A percentile compares a stretch with the other conserved stretches of the same genome.
These are phyloP conservation scores for Skeletonema marinoi DNA, from an alignment of 108 stramenopile species.

Conservation along the genomic window DNA sequence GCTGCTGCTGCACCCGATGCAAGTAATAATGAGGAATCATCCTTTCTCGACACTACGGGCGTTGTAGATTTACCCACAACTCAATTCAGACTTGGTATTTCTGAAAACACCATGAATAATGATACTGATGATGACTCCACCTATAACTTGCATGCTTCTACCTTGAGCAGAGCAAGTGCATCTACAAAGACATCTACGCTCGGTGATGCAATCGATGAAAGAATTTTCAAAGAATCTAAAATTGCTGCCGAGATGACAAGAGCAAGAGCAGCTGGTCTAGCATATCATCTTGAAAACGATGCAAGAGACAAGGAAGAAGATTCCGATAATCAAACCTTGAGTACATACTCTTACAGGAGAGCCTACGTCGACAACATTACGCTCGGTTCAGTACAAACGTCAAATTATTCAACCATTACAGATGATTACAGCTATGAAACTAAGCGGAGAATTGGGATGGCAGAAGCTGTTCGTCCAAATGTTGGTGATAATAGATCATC, in stretches of 20 bases:
- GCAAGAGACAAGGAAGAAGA: neutral
- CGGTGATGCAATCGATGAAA: neutral
- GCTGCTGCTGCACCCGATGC: neutral
- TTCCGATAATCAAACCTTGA: slow-evolving; percentile 8
- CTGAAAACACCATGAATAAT: neutral
- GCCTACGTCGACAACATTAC: slow-evolving; percentile 22
- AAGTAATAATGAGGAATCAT: slow-evolving; percentile 10
- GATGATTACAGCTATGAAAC: slow-evolving; percentile 17
- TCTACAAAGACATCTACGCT: slow-evolving; percentile 12
- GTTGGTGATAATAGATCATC: neutral
- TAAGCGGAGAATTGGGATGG: slow-evolving; percentile 16
- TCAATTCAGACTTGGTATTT: neutral
- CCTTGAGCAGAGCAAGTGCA: slow-evolving; percentile 14
- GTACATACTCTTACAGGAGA: slow-evolving; percentile 20
- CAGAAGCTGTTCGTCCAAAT: slow-evolving; percentile 15
- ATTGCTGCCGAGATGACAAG: slow-evolving; percentile 1
- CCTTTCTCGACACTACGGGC: slow-evolving; percentile 13
- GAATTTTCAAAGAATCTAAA: slow-evolving; percentile 10
- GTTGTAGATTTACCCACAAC: slow-evolving; percentile 10
- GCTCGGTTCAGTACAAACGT: slow-evolving; percentile 13
- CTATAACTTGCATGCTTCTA: slow-evolving; percentile 18
- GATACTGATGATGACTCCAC: neutral
- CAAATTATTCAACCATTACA: slow-evolving; percentile 20
- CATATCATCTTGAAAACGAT: neutral
- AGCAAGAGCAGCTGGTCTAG: neutral